phyloP scores from a whole-genome alignment of 1,139 yeast species.

The Meyerozyma elateridarum region DNA sequence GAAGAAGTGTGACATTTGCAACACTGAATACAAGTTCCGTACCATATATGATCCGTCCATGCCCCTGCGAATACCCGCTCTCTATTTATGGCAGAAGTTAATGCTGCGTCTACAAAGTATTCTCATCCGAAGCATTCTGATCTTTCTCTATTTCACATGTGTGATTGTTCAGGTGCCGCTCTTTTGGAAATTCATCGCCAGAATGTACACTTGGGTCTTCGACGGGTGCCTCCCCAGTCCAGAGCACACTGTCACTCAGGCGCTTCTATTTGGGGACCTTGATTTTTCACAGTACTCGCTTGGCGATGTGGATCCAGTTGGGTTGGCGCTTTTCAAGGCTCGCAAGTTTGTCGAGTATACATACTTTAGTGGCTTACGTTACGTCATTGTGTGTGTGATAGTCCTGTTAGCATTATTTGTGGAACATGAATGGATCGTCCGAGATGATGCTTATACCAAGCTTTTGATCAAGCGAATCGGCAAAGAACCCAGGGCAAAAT shows the following conservation, averaged over 20 bases:
- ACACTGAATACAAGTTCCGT: slow-evolving; percentile 66
- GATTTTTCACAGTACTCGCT: slow-evolving; percentile 13
- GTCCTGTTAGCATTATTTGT: slow-evolving; percentile 48
- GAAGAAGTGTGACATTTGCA: slow-evolving; percentile 84
- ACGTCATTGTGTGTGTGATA: slow-evolving; percentile 33
- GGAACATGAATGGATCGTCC: slow-evolving; percentile 67
- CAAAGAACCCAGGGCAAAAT: slow-evolving; percentile 43
- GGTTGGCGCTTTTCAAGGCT: slow-evolving; percentile 10
- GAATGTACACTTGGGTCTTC: slow-evolving; percentile 50
- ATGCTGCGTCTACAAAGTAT: slow-evolving; percentile 22
- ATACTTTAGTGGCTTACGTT: slow-evolving; percentile 37
- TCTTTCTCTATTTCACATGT: slow-evolving; percentile 34
- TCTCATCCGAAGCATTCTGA: slow-evolving; percentile 21
- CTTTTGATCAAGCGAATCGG: slow-evolving; percentile 55
- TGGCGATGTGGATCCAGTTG: slow-evolving; percentile 2
- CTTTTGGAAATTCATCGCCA: slow-evolving; percentile 49
- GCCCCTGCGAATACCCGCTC: slow-evolving; percentile 62
- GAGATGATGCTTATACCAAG: slow-evolving; percentile 62
- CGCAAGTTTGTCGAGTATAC: slow-evolving; percentile 29
- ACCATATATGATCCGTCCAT: slow-evolving; percentile 68
- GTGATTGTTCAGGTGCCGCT: slow-evolving; percentile 52
- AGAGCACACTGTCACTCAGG: slow-evolving; percentile 30
- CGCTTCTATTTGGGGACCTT: slow-evolving; percentile 47
- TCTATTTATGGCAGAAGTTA: slow-evolving; percentile 39
- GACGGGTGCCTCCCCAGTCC: slow-evolving; percentile 47